phyloP scores from a whole-genome alignment of 2,329 filamentous ascomycete genomes.

The Trichoderma citrinoviride region DNA sequence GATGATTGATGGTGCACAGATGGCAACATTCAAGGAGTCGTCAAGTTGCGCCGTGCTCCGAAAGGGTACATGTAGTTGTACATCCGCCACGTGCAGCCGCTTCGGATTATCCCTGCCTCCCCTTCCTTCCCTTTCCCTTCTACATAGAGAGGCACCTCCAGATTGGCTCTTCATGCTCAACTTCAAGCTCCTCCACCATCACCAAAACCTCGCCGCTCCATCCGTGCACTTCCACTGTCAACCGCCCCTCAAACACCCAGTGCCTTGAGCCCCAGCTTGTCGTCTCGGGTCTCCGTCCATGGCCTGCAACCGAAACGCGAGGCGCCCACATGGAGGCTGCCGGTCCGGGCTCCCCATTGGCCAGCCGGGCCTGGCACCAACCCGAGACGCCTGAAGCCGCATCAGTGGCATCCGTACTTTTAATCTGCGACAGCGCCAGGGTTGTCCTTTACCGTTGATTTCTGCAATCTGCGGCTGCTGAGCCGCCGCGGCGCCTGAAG shows the following conservation, averaged over 20 bases:
- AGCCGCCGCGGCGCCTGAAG: constrained; percentile 5
- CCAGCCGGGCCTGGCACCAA: constrained; percentile 5
- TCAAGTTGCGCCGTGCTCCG: not conserved
- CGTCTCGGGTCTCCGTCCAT: constrained; percentile 13
- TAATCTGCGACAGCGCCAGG: constrained; percentile 20
- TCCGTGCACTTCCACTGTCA: not conserved
- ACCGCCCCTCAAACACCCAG: constrained; percentile 14
- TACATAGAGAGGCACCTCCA: too few relatives aligned
- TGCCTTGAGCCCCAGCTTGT: constrained; percentile 6
- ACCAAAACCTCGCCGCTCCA: not conserved
- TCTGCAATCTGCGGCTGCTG: not conserved
- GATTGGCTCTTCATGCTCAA: not conserved
- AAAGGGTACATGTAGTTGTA: not conserved
- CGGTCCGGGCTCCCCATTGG: constrained; percentile 14
- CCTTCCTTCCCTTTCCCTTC: not conserved
- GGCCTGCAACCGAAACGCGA: constrained; percentile 21
- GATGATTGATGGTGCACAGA: too few relatives aligned
- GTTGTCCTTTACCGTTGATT: not conserved
- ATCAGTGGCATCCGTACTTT: constrained; percentile 19
- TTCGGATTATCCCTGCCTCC: not conserved
- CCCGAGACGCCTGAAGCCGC: constrained; percentile 21
- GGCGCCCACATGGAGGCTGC: constrained; percentile 15
- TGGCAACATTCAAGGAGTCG: too few relatives aligned
- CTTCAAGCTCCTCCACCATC: not conserved
- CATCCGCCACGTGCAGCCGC: not conserved